phyloP scores from a whole-genome alignment of 164 flowering plant species.

The Stephania cephalantha region DNA sequence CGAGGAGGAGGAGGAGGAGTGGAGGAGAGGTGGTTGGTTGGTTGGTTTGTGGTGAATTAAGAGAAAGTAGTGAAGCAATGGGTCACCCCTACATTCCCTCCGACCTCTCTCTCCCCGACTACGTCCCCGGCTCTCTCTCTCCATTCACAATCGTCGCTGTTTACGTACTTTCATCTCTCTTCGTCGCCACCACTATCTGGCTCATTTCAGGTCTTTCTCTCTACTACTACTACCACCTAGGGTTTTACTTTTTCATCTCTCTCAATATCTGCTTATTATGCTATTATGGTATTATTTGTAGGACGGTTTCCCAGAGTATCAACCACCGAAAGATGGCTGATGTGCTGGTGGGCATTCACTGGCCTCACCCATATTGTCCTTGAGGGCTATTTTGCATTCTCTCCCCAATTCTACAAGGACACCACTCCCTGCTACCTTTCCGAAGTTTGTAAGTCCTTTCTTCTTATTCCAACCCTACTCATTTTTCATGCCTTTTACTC shows the following conservation, averaged over 20 bases:
- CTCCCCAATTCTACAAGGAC: slow-evolving; percentile 81
- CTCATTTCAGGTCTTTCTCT: slow-evolving; percentile 46
- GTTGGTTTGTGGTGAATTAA: too few species aligned
- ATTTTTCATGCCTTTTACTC: background rate
- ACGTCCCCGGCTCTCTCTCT: slow-evolving; percentile 46
- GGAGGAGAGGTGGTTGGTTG: too few species aligned
- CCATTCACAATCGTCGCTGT: slow-evolving; percentile 46
- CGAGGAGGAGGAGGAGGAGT: too few species aligned
- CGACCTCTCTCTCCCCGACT: slow-evolving; percentile 58
- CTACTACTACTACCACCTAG: too few species aligned
- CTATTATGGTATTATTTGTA: slow-evolving; percentile 4
- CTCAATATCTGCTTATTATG: too few species aligned
- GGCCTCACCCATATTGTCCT: slow-evolving; percentile 81
- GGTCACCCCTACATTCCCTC: slow-evolving; percentile 65
- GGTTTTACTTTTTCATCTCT: background rate
- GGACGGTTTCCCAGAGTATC: slow-evolving; percentile 38
- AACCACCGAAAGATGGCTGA: slow-evolving; percentile 59
- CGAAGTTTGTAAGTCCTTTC: slow-evolving; percentile 74
- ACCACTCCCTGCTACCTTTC: slow-evolving; percentile 59
- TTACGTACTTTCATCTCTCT: slow-evolving; percentile 38
- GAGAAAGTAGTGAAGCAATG: too few species aligned
- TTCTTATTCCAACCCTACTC: too few species aligned
- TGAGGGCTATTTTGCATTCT: slow-evolving; percentile 84
- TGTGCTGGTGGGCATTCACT: slow-evolving; percentile 98
- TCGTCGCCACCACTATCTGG: slow-evolving; percentile 56